These are phyloP conservation scores for Nevesoporus exiguus DNA, from an alignment of 768 basidiomycete genomes.

Conservation along the genomic window DNA sequence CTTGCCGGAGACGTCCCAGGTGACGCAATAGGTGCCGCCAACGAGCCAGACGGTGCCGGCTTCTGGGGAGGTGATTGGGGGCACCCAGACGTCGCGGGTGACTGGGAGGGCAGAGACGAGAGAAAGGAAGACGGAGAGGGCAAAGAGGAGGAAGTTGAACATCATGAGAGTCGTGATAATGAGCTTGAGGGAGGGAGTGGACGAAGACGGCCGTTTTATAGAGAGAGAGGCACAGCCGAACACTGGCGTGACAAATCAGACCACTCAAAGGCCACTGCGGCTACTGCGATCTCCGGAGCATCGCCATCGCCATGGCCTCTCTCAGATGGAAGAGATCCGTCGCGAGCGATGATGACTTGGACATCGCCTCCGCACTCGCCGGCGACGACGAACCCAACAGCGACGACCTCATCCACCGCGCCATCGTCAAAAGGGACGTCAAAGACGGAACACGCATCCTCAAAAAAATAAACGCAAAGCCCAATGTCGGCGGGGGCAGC, in stretches of 20 bases:
- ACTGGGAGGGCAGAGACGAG: slow-evolving; percentile 32
- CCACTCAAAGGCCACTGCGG: slow-evolving; percentile 7
- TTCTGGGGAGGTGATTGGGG: slow-evolving; percentile 38
- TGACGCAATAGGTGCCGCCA: slow-evolving; percentile 39
- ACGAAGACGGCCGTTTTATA: slow-evolving; percentile 12
- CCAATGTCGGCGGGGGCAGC: slow-evolving; percentile 87
- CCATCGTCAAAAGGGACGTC: slow-evolving; percentile 68
- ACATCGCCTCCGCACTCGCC: slow-evolving; percentile 62
- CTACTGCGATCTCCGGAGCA: slow-evolving; percentile 14
- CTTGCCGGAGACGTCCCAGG: slow-evolving; percentile 42
- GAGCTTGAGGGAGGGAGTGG: neutral
- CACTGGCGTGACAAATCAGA: slow-evolving; percentile 4
- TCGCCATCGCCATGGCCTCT: slow-evolving; percentile 26
- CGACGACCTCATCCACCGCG: slow-evolving; percentile 59
- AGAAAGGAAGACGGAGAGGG: slow-evolving; percentile 21
- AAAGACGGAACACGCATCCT: slow-evolving; percentile 73
- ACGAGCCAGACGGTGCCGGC: slow-evolving; percentile 38
- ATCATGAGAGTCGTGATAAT: slow-evolving; percentile 21
- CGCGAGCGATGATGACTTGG: slow-evolving; percentile 44
- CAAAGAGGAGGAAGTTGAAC: slow-evolving; percentile 14
- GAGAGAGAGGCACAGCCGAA: slow-evolving; percentile 1
- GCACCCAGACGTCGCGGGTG: slow-evolving; percentile 47
- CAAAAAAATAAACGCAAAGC: slow-evolving; percentile 71
- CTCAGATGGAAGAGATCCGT: slow-evolving; percentile 32
- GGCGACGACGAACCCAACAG: slow-evolving; percentile 54